Evolutionary conservation across 805 yeast genomes (phyloP), one percentile per base, ranked within the genome.

Genomic region (Yarrowia sp.): DNA sequence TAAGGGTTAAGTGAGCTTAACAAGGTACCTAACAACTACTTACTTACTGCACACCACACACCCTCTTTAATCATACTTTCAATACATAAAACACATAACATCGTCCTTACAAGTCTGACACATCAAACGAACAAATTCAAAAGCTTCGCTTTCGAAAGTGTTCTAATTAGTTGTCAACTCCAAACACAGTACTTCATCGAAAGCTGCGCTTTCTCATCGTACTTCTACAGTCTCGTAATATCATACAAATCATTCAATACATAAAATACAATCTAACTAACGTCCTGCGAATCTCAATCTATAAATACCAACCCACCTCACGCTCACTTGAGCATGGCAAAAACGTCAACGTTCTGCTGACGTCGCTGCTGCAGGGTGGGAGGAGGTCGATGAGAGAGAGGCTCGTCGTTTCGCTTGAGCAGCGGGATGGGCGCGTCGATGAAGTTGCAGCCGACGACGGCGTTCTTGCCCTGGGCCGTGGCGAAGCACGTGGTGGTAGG

Each of bases 401-500:
- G 38, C 56, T 35, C 26, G 36, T 59, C 45, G 45, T 48, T 12
- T 35, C 66, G 66, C 66, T 59, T 59, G 50, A 43, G 35, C 3
- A 63, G 56, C 15, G 67, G 67, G 7, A 63, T n/a, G 56, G 67
- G 67, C 22, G 45, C 48, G 50, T 63, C 56, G 41, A 65, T 72
- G 53, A 78, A 86, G 75, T 83, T 82, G 76, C 90, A 87, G 38
- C 85, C 84, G 50, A 82, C 77, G 64, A 78, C 79, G 56, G 84
- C 87, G 43, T 70, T 71, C 43, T 71, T 72, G n/a, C 77, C 74
- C 56, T 77, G 79, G 68, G 79, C 80, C 45, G 75, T 73, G 32
- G 90, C 89, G 72, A 79, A 83, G 77, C 92, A 88, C 1, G 86
- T 80, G 3, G 91, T 87, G 56, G 89, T 89, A 2, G 83, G 78